Evolutionary conservation across 306 rosid species (phyloP).

Genomic region (Argentina anserina): DNA sequence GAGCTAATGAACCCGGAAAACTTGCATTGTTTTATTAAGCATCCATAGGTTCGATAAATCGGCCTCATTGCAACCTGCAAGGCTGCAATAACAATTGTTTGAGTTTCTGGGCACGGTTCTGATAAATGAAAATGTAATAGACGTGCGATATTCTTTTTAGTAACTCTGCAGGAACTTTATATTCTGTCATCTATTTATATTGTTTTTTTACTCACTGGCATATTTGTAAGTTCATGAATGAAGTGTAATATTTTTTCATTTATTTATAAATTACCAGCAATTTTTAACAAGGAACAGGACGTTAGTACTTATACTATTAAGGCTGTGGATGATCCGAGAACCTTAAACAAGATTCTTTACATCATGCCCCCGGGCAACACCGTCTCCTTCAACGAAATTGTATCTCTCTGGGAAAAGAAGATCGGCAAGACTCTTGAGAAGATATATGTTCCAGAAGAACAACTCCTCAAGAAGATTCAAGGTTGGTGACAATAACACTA

Average conservation of each 20-base stretch:
- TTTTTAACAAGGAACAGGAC: conserved; percentile 45
- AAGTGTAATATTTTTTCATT: background rate
- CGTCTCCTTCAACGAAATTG: conserved; percentile 35
- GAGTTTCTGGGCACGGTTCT: too few species aligned
- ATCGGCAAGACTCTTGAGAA: conserved; percentile 31
- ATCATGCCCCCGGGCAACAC: conserved; percentile 33
- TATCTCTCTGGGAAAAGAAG: conserved; percentile 39
- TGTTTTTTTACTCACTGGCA: too few species aligned
- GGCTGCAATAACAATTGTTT: too few species aligned
- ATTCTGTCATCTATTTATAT: too few species aligned
- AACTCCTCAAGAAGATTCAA: conserved; percentile 35
- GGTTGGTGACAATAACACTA: conserved; percentile 11
- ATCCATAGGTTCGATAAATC: too few species aligned
- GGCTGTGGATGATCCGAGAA: conserved; percentile 43
- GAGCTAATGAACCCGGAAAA: too few species aligned
- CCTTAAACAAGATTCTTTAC: conserved; percentile 40
- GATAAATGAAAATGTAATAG: too few species aligned
- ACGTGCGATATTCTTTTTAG: too few species aligned
- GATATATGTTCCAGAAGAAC: conserved; percentile 30
- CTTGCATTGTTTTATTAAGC: too few species aligned
- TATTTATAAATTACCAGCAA: conserved; percentile 21
- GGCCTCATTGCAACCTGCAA: too few species aligned
- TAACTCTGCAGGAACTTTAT: too few species aligned
- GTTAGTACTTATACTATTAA: conserved; percentile 29
- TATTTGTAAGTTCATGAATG: background rate